These are phyloP conservation scores for Fusarium sp. DNA, from an alignment of 2,329 filamentous ascomycete species.

Conservation along the genomic window DNA sequence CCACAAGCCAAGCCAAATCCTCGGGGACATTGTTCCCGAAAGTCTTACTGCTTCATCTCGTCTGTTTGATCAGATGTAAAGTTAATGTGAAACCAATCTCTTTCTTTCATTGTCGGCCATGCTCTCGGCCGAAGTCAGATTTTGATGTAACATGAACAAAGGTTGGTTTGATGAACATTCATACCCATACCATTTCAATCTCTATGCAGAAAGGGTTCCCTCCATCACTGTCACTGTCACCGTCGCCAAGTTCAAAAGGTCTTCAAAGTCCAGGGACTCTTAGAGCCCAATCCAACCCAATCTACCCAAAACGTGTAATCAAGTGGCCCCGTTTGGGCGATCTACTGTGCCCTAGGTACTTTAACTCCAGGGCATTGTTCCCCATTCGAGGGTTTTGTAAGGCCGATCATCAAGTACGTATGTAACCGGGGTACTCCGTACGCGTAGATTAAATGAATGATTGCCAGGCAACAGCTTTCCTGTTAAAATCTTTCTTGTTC, in stretches of 20 bases:
- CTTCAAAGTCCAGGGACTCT: conserved; percentile 15
- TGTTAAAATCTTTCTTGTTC: background rate
- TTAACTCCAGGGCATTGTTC: conserved; percentile 8
- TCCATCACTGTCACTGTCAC: background rate
- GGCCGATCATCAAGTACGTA: conserved; percentile 36
- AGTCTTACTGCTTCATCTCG: conserved; percentile 12
- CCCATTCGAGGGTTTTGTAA: conserved; percentile 33
- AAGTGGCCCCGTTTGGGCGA: conserved; percentile 19
- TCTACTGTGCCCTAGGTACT: conserved; percentile 6
- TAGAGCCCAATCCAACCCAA: conserved; percentile 18
- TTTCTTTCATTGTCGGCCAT: conserved; percentile 6
- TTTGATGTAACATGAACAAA: background rate
- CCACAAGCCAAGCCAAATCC: conserved; percentile 2
- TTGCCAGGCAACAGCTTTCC: conserved; percentile 19
- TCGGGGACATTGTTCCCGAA: background rate
- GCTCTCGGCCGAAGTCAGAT: conserved; percentile 17
- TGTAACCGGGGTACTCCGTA: conserved; percentile 4
- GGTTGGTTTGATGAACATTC: background rate
- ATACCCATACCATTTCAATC: background rate
- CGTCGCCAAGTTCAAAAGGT: conserved; percentile 23
- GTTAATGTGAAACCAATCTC: conserved; percentile 15
- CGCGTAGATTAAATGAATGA: background rate
- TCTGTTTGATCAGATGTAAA: background rate
- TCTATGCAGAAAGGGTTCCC: conserved; percentile 5
- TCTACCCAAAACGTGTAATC: background rate